Evolutionary conservation across 169 alveolate genomes (phyloP).

Genomic region (Plasmodium cynomolgi): DNA sequence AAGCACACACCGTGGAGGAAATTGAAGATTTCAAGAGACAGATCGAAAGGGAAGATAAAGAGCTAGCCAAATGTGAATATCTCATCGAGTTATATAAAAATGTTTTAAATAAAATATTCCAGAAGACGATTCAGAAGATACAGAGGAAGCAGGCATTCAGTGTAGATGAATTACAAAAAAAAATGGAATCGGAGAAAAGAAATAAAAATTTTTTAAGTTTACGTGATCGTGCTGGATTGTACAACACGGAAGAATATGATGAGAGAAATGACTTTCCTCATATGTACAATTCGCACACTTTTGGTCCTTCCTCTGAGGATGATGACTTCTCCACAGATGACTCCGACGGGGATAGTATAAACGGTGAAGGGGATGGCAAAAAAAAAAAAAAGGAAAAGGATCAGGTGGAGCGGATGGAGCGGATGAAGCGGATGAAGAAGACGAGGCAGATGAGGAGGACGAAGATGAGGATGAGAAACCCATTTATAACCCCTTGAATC

Average conservation of each 20-base stretch:
- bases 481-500: constrained; percentile 96
- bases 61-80: constrained; percentile 90
- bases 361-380: constrained; percentile 87
- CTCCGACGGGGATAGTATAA: constrained; percentile 54
- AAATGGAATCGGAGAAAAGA: constrained; percentile 1
- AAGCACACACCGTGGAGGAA: constrained; percentile 79
- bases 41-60: constrained; percentile 79
- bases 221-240: not conserved
- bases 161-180: constrained; percentile 35
- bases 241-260: not conserved
- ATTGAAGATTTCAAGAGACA: constrained; percentile 78
- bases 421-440: constrained; percentile 76
- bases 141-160: constrained; percentile 89
- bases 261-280: constrained; percentile 20
- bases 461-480: constrained; percentile 93
- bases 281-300: constrained; percentile 68
- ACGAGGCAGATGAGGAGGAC: constrained; percentile 82
- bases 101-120: constrained; percentile 87
- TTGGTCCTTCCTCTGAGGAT: constrained; percentile 79
- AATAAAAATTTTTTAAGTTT: constrained; percentile 18
- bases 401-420: constrained; percentile 90
- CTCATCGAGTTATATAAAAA: constrained; percentile 87
- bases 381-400: constrained; percentile 79
- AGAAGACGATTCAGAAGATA: constrained; percentile 89
- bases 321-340: constrained; percentile 77